A percentile compares a stretch with the other conserved stretches of the same genome.
These are phyloP conservation scores for Taxillus chinensis DNA, from an alignment of 164 flowering plant genomes.

Conservation along the genomic window DNA sequence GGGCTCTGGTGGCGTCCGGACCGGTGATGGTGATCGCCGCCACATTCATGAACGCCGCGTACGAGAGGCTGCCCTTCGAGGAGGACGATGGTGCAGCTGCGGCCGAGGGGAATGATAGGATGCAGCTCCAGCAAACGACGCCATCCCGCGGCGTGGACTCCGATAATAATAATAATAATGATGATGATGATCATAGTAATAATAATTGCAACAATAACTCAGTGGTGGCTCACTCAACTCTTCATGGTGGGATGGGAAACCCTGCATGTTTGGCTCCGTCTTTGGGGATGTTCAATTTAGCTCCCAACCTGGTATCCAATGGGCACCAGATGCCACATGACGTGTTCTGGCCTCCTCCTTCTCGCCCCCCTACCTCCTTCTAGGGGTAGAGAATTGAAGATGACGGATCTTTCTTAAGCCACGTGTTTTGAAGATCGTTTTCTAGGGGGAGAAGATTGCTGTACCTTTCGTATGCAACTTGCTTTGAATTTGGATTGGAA, in stretches of 20 bases:
- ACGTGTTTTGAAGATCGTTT: no score
- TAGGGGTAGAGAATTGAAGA: not conserved
- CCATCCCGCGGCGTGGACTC: not conserved
- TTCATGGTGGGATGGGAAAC: not conserved
- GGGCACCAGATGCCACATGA: conserved; percentile 24
- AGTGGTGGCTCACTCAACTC: not conserved
- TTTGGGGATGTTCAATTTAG: conserved; percentile 28
- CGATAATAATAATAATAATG: not conserved
- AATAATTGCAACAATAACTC: not conserved
- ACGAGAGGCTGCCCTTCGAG: conserved; percentile 67
- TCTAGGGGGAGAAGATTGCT: no score
- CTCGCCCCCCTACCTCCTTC: conserved; percentile 30
- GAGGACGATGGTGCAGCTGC: conserved; percentile 22
- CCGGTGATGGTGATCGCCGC: conserved; percentile 89
- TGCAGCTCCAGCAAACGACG: conserved; percentile 16
- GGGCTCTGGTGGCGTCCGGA: conserved; percentile 69
- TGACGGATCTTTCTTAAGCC: no score
- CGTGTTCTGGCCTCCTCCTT: conserved; percentile 44
- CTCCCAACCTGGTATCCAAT: conserved; percentile 26
- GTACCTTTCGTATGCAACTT: no score
- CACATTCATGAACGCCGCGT: conserved; percentile 64
- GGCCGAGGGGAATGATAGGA: conserved; percentile 5
- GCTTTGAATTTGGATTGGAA: no score
- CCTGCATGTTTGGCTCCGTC: conserved; percentile 5
- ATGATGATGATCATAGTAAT: not conserved